Percentiles rank a stretch among this genome's conserved stretches.
Evolutionary conservation across 2,329 filamentous ascomycete species (phyloP).

Genomic region (Xylariaceae sp.): DNA sequence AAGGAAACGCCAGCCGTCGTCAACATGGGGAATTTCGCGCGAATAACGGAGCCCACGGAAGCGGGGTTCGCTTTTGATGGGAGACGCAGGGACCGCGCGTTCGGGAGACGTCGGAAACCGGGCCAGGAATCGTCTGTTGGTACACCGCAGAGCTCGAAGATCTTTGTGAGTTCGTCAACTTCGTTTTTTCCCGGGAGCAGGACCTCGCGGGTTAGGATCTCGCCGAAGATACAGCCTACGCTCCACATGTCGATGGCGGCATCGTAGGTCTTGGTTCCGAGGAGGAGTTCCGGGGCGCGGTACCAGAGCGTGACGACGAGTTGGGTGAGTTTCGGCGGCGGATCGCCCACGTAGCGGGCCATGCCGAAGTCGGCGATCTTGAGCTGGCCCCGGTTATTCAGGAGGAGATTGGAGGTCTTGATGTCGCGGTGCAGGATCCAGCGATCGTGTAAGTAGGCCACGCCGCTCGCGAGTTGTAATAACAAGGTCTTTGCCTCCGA

Average conservation of each 20-base stretch:
- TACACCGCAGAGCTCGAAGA: constrained; percentile 84
- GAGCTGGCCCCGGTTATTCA: constrained; percentile 90
- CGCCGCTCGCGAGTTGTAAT: constrained; percentile 71
- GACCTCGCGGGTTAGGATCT: constrained; percentile 77
- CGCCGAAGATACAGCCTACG: constrained; percentile 90
- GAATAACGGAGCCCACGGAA: constrained; percentile 51
- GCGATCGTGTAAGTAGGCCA: constrained; percentile 78
- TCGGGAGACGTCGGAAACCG: constrained; percentile 77
- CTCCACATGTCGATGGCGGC: constrained; percentile 89
- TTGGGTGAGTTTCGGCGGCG: constrained; percentile 73
- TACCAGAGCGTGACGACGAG: constrained; percentile 98
- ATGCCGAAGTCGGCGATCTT: constrained; percentile 98
- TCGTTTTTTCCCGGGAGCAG: constrained; percentile 87
- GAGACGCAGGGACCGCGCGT: constrained; percentile 73
- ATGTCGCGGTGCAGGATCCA: constrained; percentile 93
- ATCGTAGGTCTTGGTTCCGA: constrained; percentile 72
- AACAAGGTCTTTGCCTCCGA: constrained; percentile 91
- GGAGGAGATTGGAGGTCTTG: constrained; percentile 88
- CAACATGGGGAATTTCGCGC: constrained; percentile 74
- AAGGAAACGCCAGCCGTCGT: constrained; percentile 69
- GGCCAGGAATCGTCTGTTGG: constrained; percentile 83
- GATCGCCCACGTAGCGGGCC: constrained; percentile 82
- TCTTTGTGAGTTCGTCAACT: constrained; percentile 79
- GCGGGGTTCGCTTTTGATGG: constrained; percentile 39
- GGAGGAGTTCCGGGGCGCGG: constrained; percentile 80